Base-by-base conservation (phyloP, 768 basidiomycete species). In the Wakefieldia striispora region DNA sequence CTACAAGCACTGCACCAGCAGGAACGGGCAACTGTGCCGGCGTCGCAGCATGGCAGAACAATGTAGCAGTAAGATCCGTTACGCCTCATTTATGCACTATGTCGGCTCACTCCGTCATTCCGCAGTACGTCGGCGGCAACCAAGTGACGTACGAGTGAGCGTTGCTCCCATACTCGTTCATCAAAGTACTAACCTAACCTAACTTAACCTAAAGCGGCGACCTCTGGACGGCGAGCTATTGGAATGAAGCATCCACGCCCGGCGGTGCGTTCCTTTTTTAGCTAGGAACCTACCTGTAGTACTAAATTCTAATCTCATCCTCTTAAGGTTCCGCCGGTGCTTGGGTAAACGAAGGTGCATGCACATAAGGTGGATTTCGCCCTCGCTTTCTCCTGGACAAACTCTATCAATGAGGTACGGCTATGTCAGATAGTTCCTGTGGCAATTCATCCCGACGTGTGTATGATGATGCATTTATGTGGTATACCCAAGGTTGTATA, bases 201-300 rank as follows among this genome's bases (percentile, higher is more conserved):
- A 3, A 45, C 23, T n/a, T 27, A 6, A 14, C 24, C 21, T n/a
- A 2, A 37, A 43, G 47, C 21, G 41, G 47, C 4, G 4, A 40
- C 19, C 47, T 44, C 42, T 53, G 51, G 42, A 53, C 42, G 17
- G 47, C 42, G 9, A 49, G 31, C 33, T 35, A 41, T 27, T 53
- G 47, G 47, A 43, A 49, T 9, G 42, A 53, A 17, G 29, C 12
- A 5, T 49, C 31, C n/a, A 6, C 3, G 4, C 42, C 42, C 6
- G 47, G 50, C 19, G 47, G 47, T 49, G 14, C 13, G 24, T 16
- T 29, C 26, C 9, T 23, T 17, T 26, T 23, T 23, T 16, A 5
- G 13, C 5, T 49, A 29, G 10, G 41, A 40, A 40, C 13, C 10
- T 40, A 10, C 6, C 11, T 8, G 10, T 20, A 17, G 16, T 35